A percentile compares a stretch with the other conserved stretches of the same genome.
Conservation (phyloP, 2,329 filamentous ascomycete genomes). For the Beauveria australis region DNA sequence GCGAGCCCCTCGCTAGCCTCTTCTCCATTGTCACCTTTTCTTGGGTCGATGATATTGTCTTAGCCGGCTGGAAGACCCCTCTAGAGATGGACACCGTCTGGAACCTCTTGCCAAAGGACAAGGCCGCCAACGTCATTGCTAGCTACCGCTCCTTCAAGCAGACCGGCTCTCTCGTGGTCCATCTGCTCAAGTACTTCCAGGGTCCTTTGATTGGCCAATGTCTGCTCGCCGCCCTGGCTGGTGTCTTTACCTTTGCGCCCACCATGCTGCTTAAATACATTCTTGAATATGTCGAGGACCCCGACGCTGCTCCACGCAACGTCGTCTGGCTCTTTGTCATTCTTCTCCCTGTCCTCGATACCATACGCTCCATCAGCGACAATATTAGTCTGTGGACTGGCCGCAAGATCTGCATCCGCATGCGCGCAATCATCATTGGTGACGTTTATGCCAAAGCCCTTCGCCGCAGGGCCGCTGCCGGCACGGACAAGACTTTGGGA, state of each 20-base stretch:
- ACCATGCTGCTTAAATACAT: slow-evolving; percentile 88
- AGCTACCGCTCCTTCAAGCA: slow-evolving; percentile 82
- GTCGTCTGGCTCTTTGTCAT: slow-evolving; percentile 96
- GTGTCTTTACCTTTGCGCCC: slow-evolving; percentile 81
- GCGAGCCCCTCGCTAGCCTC: slow-evolving; percentile 78
- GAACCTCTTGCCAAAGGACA: slow-evolving; percentile 84
- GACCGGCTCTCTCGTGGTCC: slow-evolving; percentile 68
- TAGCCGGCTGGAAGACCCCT: slow-evolving; percentile 77
- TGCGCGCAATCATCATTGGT: slow-evolving; percentile 90
- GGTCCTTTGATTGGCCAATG: slow-evolving; percentile 68
- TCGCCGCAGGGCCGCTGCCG: slow-evolving; percentile 77
- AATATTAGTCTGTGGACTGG: slow-evolving; percentile 88
- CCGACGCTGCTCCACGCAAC: slow-evolving; percentile 65
- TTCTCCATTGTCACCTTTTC: slow-evolving; percentile 81
- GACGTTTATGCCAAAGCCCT: slow-evolving; percentile 96
- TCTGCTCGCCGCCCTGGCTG: slow-evolving; percentile 68
- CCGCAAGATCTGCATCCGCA: slow-evolving; percentile 84
- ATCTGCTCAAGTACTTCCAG: slow-evolving; percentile 80
- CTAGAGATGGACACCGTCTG: slow-evolving; percentile 81
- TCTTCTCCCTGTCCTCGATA: slow-evolving; percentile 74
- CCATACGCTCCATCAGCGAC: slow-evolving; percentile 73
- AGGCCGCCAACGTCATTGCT: slow-evolving; percentile 70
- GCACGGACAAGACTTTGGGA: slow-evolving; percentile 65
- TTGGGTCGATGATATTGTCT: slow-evolving; percentile 87
- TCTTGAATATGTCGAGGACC: slow-evolving; percentile 85